Percentiles rank a stretch among this genome's conserved stretches.
These are phyloP conservation scores for Lophiostoma macrostomum DNA, from an alignment of 495 filamentous ascomycete genomes.

Conservation along the genomic window DNA sequence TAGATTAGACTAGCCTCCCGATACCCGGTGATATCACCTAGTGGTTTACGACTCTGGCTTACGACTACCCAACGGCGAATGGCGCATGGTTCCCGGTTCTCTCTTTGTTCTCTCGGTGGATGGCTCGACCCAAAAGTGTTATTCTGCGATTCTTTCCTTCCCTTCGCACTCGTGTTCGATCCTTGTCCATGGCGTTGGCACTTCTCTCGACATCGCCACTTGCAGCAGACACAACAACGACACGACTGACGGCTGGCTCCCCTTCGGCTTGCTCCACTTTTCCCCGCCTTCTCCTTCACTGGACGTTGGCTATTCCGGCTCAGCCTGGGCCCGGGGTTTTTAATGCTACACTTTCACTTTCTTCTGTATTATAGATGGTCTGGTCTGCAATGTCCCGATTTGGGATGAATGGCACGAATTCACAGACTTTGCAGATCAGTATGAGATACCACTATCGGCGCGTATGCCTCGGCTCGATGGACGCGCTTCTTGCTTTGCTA, in stretches of 20 bases:
- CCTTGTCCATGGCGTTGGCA: neutral
- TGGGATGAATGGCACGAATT: slow-evolving; percentile 1
- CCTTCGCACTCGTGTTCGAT: neutral
- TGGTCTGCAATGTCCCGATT: neutral
- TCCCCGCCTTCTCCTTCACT: slow-evolving; percentile 20
- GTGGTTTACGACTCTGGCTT: neutral
- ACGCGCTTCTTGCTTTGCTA: neutral
- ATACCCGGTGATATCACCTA: neutral
- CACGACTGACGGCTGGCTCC: slow-evolving; percentile 20
- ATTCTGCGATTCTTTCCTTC: neutral
- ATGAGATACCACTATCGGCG: neutral
- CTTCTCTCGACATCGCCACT: neutral
- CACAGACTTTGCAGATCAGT: too few species aligned
- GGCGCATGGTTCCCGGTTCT: slow-evolving; percentile 31
- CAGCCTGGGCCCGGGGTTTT: neutral
- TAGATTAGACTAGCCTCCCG: slow-evolving; percentile 1
- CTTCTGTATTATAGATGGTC: slow-evolving; percentile 5
- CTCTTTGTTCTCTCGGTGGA: slow-evolving; percentile 17
- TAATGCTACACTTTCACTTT: neutral
- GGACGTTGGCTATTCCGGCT: slow-evolving; percentile 5
- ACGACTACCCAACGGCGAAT: slow-evolving; percentile 28
- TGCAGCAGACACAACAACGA: neutral
- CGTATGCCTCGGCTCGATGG: neutral
- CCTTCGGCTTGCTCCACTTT: slow-evolving; percentile 6
- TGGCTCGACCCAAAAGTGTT: slow-evolving; percentile 29